Evolutionary conservation across 352 stramenopile species (phyloP).

Genomic region (Globisporangium splendens): DNA sequence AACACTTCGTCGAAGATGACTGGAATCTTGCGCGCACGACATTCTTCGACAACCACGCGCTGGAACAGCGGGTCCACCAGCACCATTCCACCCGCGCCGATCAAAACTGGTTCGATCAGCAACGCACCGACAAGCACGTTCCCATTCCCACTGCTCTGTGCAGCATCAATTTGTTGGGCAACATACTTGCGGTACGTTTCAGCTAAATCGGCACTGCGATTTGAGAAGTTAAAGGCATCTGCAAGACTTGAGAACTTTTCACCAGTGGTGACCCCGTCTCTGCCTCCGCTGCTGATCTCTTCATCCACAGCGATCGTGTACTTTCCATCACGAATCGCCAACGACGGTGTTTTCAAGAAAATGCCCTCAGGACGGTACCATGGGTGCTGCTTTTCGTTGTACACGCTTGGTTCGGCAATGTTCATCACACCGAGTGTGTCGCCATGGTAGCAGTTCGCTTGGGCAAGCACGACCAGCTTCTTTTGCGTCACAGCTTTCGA

Average conservation of each 20-base stretch:
- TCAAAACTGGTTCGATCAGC: constrained; percentile 89
- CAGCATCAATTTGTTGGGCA: constrained; percentile 39
- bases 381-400: constrained; percentile 90
- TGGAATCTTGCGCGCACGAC: constrained; percentile 68
- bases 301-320: constrained; percentile 54
- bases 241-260: constrained; percentile 44
- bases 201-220: constrained; percentile 32
- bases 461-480: constrained; percentile 77
- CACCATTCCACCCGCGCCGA: constrained; percentile 87
- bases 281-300: constrained; percentile 30
- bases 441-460: constrained; percentile 91
- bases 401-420: constrained; percentile 87
- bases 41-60: constrained; percentile 81
- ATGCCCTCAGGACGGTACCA: constrained; percentile 87
- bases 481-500: constrained; percentile 15
- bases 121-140: constrained; percentile 63
- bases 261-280: constrained; percentile 7
- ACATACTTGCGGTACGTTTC: constrained; percentile 69
- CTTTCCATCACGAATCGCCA: constrained; percentile 55
- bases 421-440: constrained; percentile 92
- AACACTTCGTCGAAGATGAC: constrained; percentile 93
- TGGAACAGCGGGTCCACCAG: constrained; percentile 92
- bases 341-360: constrained; percentile 79
- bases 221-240: constrained; percentile 48
- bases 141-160: constrained; percentile 15